phyloP scores from a whole-genome alignment of 2,329 filamentous ascomycete genomes.

The Pseudocercospora pini-densiflorae region DNA sequence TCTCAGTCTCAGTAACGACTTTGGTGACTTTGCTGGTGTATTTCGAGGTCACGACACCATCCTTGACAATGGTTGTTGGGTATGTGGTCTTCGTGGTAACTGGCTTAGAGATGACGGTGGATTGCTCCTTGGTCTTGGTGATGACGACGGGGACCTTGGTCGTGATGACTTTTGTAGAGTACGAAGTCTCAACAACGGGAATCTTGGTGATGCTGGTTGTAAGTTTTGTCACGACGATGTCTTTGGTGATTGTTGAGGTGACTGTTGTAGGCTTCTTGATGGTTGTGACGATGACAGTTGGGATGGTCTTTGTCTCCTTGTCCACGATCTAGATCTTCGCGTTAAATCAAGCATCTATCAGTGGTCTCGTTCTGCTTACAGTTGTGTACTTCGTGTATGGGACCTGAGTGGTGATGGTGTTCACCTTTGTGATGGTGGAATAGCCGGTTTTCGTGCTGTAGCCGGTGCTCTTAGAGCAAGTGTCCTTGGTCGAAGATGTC shows the following conservation, averaged over 20 bases:
- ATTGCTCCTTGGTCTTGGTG: constrained; percentile 4
- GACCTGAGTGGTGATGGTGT: constrained; percentile 10
- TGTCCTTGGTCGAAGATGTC: constrained; percentile 14
- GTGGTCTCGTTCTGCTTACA: not conserved
- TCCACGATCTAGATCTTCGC: constrained; percentile 6
- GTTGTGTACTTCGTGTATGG: constrained; percentile 16
- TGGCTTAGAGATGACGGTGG: constrained; percentile 5
- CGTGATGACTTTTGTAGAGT: constrained; percentile 7
- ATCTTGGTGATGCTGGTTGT: constrained; percentile 14
- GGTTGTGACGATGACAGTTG: constrained; percentile 1
- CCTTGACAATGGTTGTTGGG: constrained; percentile 6
- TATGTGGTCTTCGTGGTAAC: not conserved
- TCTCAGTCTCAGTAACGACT: constrained; percentile 6
- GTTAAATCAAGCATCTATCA: not conserved
- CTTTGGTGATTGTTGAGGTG: constrained; percentile 11
- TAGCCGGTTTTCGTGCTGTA: constrained; percentile 18
- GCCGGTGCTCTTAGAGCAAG: constrained; percentile 21
- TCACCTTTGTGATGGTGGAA: constrained; percentile 18
- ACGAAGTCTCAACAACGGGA: constrained; percentile 8
- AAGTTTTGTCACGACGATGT: not conserved
- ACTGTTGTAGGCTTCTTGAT: constrained; percentile 14
- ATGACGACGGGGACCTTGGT: constrained; percentile 13
- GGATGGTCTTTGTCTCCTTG: constrained; percentile 16
- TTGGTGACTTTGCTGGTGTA: constrained; percentile 5
- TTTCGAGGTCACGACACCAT: constrained; percentile 1